Evolutionary conservation across 257 asterid genomes (phyloP), one percentile per base, ranked within the genome.

Genomic region (Solanum appendiculatum): DNA sequence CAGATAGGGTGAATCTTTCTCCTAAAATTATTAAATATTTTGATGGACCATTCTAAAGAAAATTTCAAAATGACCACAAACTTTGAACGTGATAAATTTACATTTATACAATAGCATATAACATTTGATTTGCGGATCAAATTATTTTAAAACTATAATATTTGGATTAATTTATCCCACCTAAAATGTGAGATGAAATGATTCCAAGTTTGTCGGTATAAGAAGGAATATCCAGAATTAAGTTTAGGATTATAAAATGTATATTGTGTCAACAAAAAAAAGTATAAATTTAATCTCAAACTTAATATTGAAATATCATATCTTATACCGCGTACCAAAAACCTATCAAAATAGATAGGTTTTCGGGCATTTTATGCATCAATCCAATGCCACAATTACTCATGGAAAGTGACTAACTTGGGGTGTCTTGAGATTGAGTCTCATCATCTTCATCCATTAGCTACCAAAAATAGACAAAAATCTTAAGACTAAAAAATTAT

Each of bases 341-440:
- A 9, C 13, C 78, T 16, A 33, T 2, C 27, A 78, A 44, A 78
- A 42, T 40, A 2, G 83, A 42, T 36, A 72, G 81, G 25, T 20
- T 23, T 75, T 39, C 39, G 37, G 83, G 37, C n/a, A 77, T 42
- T 75, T 77, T 77, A 37, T 42, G 84, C 84, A 42, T 48, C 37
- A 77, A 1, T 78, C n/a, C 64, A 46, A 16, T 80, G 84, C 37
- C 66, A 46, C 23, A 74, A 37, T 78, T 78, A 78, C 64, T 80
- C 11, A 29, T 80, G 18, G 84, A 80, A 80, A 80, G 66, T 46
- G 85, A 81, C 85, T 81, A 81, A 81, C 85, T 48, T 48, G 21
- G 69, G 69, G 40, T 46, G 25, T 51, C 11, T 39, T n/a, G 33
- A n/a, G 37, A 75, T 40, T 25, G 58, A 77, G 60, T 77, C 36